phyloP scores from a whole-genome alignment of 805 yeast species.

The Candida nonsorbophila region DNA sequence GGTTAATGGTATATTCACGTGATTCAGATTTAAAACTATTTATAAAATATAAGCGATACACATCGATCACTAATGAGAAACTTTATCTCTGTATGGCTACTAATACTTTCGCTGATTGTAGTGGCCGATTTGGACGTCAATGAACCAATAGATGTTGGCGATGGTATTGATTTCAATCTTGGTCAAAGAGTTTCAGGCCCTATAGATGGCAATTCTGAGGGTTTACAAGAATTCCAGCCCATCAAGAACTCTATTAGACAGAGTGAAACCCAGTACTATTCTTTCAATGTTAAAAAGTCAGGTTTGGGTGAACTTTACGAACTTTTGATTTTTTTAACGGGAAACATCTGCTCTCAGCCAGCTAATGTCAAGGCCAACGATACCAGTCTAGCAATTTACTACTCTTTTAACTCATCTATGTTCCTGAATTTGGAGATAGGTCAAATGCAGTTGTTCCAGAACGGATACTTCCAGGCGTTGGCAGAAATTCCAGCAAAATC shows the following conservation, averaged over 20 bases:
- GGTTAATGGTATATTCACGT: too few relatives aligned
- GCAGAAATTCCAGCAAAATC: constrained; percentile 23
- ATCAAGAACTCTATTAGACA: constrained; percentile 28
- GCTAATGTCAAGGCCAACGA: constrained; percentile 14
- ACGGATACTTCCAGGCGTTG: constrained; percentile 37
- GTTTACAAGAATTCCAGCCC: constrained; percentile 33
- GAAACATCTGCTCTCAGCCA: constrained; percentile 43
- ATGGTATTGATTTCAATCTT: constrained; percentile 1
- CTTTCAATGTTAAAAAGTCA: constrained; percentile 40
- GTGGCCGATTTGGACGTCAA: constrained; percentile 13
- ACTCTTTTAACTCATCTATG: constrained; percentile 33
- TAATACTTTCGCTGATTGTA: too few relatives aligned
- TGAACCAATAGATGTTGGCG: constrained; percentile 8
- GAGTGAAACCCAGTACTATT: constrained; percentile 35
- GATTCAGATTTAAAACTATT: too few relatives aligned
- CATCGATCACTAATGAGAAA: too few relatives aligned
- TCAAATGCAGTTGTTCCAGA: constrained; percentile 20
- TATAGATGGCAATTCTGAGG: constrained; percentile 14
- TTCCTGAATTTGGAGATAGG: constrained; percentile 21
- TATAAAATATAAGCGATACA: too few relatives aligned
- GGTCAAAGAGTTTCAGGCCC: constrained; percentile 1
- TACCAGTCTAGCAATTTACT: constrained; percentile 30
- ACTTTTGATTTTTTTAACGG: constrained; percentile 45
- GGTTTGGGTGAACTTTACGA: constrained; percentile 45
- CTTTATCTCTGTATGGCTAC: too few relatives aligned